Evolutionary conservation across 148 eudicot species (phyloP), one percentile per base, ranked within the genome.

Genomic region (Rhododendron griersonianum): DNA sequence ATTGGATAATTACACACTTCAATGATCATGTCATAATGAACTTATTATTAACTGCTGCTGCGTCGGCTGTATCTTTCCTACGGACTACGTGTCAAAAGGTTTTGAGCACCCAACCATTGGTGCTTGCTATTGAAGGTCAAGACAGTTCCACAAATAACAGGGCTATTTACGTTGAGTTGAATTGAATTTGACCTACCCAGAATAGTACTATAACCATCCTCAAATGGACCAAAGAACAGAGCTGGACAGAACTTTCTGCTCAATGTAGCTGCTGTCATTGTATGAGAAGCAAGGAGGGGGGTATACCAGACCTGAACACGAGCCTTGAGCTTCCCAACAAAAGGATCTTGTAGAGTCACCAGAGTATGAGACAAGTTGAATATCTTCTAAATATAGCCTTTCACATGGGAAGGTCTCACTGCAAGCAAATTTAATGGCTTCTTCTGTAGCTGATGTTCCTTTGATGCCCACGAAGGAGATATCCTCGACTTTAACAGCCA

Each of bases 241-340:
- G 82, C 69, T 75, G 14, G 91, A 86, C 11, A 48, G 33, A 82
- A 74, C 55, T 39, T 83, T 87, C 81, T 86, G 90, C 63, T 69
- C 65, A 51, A 90, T 83, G 50, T 86, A 18, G 85, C 79, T 87
- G 80, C 81, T 87, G 80, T 81, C 82, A 51, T 48, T 23, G 67
- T 77, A 67, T 18, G 92, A 77, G 57, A 94, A 89, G 90, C 98
- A 95, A 83, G 95, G 91, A 50, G 93, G 90, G 3, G 99, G 99
- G 47, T 88, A 82, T 45, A 95, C 86, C 9, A 85, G 59, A 84
- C 99, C 98, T 5, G 94, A 93, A 81, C 90, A 90, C 5, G 91
- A 91, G 73, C 98, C 99, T 78, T 84, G 87, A n/a, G 98, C 98
- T 82, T 93, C 88, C 99, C 98, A 94, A 88, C 99, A 97, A 85